Evolutionary conservation across 768 basidiomycete genomes (phyloP), one percentile per base, ranked within the genome.

Genomic region (Royoungia palumana): DNA sequence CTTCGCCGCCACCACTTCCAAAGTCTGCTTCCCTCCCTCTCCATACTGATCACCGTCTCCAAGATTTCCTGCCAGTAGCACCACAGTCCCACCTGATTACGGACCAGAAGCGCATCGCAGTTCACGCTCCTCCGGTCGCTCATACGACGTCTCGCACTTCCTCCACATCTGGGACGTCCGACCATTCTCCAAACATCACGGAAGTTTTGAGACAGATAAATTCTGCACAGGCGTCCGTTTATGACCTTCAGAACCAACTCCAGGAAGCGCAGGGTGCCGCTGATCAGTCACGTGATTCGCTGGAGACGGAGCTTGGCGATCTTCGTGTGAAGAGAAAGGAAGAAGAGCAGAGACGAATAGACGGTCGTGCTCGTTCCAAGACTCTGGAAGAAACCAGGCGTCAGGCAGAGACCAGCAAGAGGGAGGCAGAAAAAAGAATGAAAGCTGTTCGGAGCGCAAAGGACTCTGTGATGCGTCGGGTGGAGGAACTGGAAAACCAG

Each of bases 361-460:
- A 96, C 62, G 71, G 89, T 47, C 94, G 92, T 67, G 67, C 77
- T n/a, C 83, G 85, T 41, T 89, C 88, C 41, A 95, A 94, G 70
- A 66, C 75, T 3, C 72, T 97, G 3, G 95, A 99, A 57, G 95
- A 99, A 64, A 72, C 81, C 46, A 89, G 86, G 68, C 84, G 95
- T 27, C 73, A 73, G 24, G 91, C 93, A 11, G 96, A 99, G 68
- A 74, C 79, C 43, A 68, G 75, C 44, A 87, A 83, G 63, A 78
- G 83, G 38, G 94, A 97, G 40, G 91, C 87, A 5, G 95, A 98
- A 69, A 93, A 89, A 73, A 84, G 84, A 57, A 75, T 94, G 50
- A 87, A 83, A 59, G 73, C 76, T n/a, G 82, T 80, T 14, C 82
- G 83, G 63, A 74, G 62, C 36, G 72, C 77, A 51, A 80, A 85